phyloP scores from a whole-genome alignment of 495 filamentous ascomycete genomes.

The Bacidia gigantensis region DNA sequence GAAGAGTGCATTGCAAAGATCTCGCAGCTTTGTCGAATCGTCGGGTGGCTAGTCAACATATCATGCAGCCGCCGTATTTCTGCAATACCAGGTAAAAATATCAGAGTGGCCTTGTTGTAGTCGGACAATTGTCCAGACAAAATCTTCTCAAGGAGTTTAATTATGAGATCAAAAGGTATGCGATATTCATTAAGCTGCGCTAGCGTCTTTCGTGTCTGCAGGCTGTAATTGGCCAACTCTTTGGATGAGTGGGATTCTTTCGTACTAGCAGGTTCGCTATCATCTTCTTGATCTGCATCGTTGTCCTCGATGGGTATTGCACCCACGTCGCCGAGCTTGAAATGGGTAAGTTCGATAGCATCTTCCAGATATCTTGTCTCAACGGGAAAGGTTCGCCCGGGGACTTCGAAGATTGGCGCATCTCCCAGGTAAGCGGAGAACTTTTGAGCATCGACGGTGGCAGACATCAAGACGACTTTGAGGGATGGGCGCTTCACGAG shows the following conservation, averaged over 20 bases:
- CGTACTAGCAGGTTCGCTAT: background rate
- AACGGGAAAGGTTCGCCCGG: slow-evolving; percentile 88
- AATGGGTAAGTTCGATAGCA: slow-evolving; percentile 69
- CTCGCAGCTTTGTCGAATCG: slow-evolving; percentile 58
- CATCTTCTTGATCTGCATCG: slow-evolving; percentile 14
- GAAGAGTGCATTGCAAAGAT: slow-evolving; percentile 83
- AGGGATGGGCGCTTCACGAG: slow-evolving; percentile 57
- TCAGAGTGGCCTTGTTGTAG: slow-evolving; percentile 79
- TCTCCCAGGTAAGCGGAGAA: slow-evolving; percentile 78
- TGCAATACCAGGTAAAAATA: slow-evolving; percentile 90
- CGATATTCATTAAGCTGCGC: slow-evolving; percentile 70
- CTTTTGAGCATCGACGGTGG: slow-evolving; percentile 79
- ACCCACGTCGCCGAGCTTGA: slow-evolving; percentile 31
- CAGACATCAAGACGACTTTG: slow-evolving; percentile 87
- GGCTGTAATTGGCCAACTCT: slow-evolving; percentile 42
- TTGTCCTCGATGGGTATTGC: slow-evolving; percentile 40
- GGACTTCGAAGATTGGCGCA: slow-evolving; percentile 76
- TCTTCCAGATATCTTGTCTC: slow-evolving; percentile 80
- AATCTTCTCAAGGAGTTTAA: slow-evolving; percentile 57
- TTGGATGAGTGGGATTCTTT: slow-evolving; percentile 11
- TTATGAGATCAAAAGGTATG: slow-evolving; percentile 72
- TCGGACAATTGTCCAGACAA: slow-evolving; percentile 44
- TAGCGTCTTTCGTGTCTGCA: slow-evolving; percentile 57
- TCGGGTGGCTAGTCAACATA: slow-evolving; percentile 54
- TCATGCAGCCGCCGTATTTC: slow-evolving; percentile 85